Percentiles rank a stretch among this genome's conserved stretches.
Conservation (phyloP, 2,329 filamentous ascomycete genomes). For the Lachnellula occidentalis region DNA sequence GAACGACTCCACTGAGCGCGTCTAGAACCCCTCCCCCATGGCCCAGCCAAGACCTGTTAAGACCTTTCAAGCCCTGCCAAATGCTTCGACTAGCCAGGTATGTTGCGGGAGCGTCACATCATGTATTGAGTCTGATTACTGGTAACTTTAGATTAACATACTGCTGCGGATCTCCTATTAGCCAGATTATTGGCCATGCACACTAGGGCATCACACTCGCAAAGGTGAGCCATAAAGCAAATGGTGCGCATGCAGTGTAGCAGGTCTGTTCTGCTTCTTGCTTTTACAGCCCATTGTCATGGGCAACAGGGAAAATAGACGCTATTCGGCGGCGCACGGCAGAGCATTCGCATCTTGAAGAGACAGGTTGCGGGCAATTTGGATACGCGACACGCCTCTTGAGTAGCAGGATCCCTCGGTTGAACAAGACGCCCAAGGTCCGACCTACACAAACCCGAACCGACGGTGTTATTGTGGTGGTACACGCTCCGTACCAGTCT, state of each 20-base stretch:
- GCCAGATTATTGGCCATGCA: slow-evolving; percentile 26
- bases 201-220: slow-evolving; percentile 16
- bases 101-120: slow-evolving; percentile 18
- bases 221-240: slow-evolving; percentile 14
- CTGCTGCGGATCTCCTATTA: slow-evolving; percentile 19
- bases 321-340: slow-evolving; percentile 17
- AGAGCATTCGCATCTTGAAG: slow-evolving; percentile 8
- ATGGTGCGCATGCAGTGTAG: slow-evolving; percentile 10
- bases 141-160: slow-evolving; percentile 17
- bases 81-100: slow-evolving; percentile 4
- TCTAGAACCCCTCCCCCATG: slow-evolving; percentile 1
- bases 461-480: slow-evolving; percentile 1
- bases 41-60: neutral
- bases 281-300: slow-evolving; percentile 19
- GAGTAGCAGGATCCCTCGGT: slow-evolving; percentile 7
- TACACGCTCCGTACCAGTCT: slow-evolving; percentile 1
- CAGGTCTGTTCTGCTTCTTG: slow-evolving; percentile 11
- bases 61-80: neutral
- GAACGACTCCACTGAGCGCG: slow-evolving; percentile 5
- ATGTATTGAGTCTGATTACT: slow-evolving; percentile 19
- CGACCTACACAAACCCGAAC: neutral
- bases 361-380: slow-evolving; percentile 1
- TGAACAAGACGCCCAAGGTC: neutral
- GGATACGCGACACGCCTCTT: slow-evolving; percentile 6
- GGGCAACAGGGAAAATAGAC: slow-evolving; percentile 20